These are phyloP conservation scores for Curvularia eragrostidis DNA, from an alignment of 2,329 filamentous ascomycete genomes.

Conservation along the genomic window DNA sequence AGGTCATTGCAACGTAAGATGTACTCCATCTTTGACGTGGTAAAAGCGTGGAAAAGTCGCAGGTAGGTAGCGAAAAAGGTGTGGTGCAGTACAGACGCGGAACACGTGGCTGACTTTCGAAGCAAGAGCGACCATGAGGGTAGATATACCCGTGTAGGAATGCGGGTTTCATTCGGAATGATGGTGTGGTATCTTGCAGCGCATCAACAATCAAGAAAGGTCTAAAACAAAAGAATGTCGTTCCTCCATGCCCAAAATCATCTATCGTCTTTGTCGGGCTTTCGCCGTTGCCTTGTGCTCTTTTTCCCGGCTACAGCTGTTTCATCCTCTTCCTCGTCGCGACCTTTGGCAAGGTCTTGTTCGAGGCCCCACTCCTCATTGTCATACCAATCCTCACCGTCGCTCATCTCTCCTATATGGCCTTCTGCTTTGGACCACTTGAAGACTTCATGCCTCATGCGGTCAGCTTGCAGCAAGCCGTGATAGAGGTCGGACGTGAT, in stretches of 20 bases:
- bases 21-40: conserved; percentile 69
- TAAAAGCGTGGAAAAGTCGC: conserved; percentile 3
- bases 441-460: conserved; percentile 73
- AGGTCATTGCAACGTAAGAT: conserved; percentile 79
- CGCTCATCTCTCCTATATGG: conserved; percentile 79
- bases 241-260: conserved; percentile 17
- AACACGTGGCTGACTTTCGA: conserved; percentile 16
- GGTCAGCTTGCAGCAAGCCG: conserved; percentile 74
- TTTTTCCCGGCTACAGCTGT: conserved; percentile 58
- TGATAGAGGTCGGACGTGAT: conserved; percentile 71
- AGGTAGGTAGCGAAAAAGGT: conserved; percentile 7
- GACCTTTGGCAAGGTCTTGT: conserved; percentile 79
- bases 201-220: conserved; percentile 17
- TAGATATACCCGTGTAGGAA: conserved; percentile 1
- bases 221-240: neutral
- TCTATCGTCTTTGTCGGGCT: conserved; percentile 48
- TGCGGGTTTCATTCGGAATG: conserved; percentile 13
- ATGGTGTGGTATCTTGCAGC: conserved; percentile 34
- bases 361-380: conserved; percentile 77
- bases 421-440: conserved; percentile 80
- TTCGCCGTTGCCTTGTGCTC: conserved; percentile 51
- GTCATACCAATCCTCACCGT: conserved; percentile 91
- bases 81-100: conserved; percentile 6
- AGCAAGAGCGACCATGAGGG: conserved; percentile 24
- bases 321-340: conserved; percentile 80